A percentile compares a stretch with the other conserved stretches of the same genome.
Conservation (phyloP, 805 yeast genomes). For the Barnettozyma wickerhamii region DNA sequence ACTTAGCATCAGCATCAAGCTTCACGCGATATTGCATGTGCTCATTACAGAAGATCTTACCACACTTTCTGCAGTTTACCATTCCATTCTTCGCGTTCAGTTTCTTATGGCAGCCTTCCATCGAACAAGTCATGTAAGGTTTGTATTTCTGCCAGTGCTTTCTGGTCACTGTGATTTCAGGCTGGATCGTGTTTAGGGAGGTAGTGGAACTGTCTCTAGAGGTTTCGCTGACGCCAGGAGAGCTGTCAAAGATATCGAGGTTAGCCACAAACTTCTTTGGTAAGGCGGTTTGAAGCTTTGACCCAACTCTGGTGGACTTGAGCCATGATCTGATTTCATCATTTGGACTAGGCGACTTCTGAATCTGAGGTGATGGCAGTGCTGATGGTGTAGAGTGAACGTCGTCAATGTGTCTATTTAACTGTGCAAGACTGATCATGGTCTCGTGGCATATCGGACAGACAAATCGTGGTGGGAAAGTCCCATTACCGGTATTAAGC, state of each 20-base stretch:
- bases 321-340: slow-evolving; percentile 43
- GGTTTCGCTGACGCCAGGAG: slow-evolving; percentile 13
- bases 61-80: slow-evolving; percentile 76
- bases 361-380: not conserved
- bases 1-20: slow-evolving; percentile 43
- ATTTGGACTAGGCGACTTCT: slow-evolving; percentile 10
- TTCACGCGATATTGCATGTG: slow-evolving; percentile 56
- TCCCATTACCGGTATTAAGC: not conserved
- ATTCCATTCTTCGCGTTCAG: slow-evolving; percentile 51
- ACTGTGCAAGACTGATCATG: slow-evolving; percentile 48
- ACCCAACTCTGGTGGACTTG: slow-evolving; percentile 36
- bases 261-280: slow-evolving; percentile 38
- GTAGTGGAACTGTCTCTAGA: slow-evolving; percentile 14
- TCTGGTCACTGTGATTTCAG: slow-evolving; percentile 36
- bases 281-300: slow-evolving; percentile 31
- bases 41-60: slow-evolving; percentile 58
- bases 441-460: slow-evolving; percentile 72
- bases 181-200: slow-evolving; percentile 9
- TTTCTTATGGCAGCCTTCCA: slow-evolving; percentile 34
- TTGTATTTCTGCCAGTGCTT: slow-evolving; percentile 56
- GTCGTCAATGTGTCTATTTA: slow-evolving; percentile 71
- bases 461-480: slow-evolving; percentile 3
- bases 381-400: slow-evolving; percentile 37
- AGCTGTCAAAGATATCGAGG: slow-evolving; percentile 47
- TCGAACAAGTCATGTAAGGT: slow-evolving; percentile 39